Evolutionary conservation across 2,329 filamentous ascomycete genomes (phyloP).

Genomic region (Diplodia sapinea): DNA sequence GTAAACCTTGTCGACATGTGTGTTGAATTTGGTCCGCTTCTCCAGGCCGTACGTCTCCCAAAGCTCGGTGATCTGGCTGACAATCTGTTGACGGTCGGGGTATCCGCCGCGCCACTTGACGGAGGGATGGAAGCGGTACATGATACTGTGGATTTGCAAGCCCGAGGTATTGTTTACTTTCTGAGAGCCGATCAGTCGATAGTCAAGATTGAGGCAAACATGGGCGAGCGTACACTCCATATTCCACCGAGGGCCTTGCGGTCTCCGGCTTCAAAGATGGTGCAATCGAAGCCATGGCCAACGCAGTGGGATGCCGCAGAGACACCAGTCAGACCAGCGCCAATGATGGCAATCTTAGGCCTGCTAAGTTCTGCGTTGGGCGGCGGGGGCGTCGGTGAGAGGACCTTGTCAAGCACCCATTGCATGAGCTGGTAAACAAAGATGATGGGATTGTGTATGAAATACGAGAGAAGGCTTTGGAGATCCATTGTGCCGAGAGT

Average conservation of each 20-base stretch:
- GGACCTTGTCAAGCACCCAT: constrained; percentile 66
- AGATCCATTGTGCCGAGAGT: constrained; percentile 28
- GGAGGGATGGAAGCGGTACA: constrained; percentile 87
- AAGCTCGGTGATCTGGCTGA: constrained; percentile 71
- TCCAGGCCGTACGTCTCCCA: constrained; percentile 79
- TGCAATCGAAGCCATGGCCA: constrained; percentile 83
- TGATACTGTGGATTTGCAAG: constrained; percentile 81
- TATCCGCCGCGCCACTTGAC: constrained; percentile 78
- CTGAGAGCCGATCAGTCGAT: constrained; percentile 46
- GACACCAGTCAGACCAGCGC: constrained; percentile 69
- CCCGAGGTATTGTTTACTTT: constrained; percentile 82
- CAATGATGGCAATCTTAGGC: constrained; percentile 61
- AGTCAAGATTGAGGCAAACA: background rate
- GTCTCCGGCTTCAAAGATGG: constrained; percentile 75
- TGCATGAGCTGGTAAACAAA: constrained; percentile 71
- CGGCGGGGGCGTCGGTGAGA: constrained; percentile 73
- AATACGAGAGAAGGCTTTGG: constrained; percentile 34
- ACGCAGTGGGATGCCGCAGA: constrained; percentile 82
- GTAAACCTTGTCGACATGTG: constrained; percentile 70
- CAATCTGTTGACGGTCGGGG: constrained; percentile 75
- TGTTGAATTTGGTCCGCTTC: constrained; percentile 73
- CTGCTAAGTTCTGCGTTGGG: constrained; percentile 62
- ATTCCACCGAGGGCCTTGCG: constrained; percentile 75
- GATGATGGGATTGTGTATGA: constrained; percentile 55
- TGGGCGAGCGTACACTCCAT: constrained; percentile 67